Evolutionary conservation across 345 rosid species (phyloP), one percentile per base, ranked within the genome.

Genomic region (Rhizophora mangle): DNA sequence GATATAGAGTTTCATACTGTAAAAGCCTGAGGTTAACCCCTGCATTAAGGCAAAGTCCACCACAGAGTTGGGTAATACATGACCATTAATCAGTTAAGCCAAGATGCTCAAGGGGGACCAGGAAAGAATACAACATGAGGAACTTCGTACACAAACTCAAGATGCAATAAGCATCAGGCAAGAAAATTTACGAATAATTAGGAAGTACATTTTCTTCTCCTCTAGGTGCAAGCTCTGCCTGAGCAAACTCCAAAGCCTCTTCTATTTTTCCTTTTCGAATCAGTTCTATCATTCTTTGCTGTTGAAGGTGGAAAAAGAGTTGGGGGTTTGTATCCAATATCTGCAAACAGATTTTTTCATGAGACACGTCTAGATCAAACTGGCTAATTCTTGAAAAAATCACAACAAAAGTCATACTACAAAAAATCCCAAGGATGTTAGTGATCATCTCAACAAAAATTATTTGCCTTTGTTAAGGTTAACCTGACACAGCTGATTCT

Each of bases 291-390:
- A 96, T 76, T 78, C 93, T 89, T 73, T 96, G 99, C 71, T 96
- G 99, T 79, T 92, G 99, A 59, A 96, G 99, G 80, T 96, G 99
- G 82, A 96, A 96, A 84, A 89, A 96, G 32, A 96, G 87, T 80
- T 89, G 97, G 0, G 97, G 98, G 73, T 96, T 92, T 51, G 96
- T 92, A 76, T 96, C 96, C 76, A 88, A 63, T 68, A 95, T 88
- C 99, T 87, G 89, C 81, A 72, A 65, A 43, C 31, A 61, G 29
- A 64, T 61, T 51, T 65, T 65, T 68, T 43, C 19, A 13, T 3
- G 3, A 13, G 19, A 15, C 19, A 15, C 1, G 5, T 43, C 49
- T 43, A 43, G 49, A 43, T 43, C 18, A 43, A 43, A 43, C 49
- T 13, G 5, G 49, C 19, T 5, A 43, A 19, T 43, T 11, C 15